Percentiles rank a stretch among this genome's conserved stretches.
phyloP scores from a whole-genome alignment of 805 yeast genomes.

The Sungouiozyma ichnusensis region DNA sequence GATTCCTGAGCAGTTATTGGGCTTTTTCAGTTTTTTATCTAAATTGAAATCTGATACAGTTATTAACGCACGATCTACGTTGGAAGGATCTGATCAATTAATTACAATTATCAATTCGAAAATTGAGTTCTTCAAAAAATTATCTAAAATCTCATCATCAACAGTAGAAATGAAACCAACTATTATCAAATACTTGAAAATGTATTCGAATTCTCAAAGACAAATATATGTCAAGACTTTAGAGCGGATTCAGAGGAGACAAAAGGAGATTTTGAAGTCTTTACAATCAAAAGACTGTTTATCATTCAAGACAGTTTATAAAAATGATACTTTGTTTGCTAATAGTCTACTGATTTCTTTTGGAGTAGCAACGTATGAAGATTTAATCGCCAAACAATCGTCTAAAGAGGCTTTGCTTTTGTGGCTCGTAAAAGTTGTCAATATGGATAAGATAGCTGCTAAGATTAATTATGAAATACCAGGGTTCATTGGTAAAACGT shows the following conservation, averaged over 20 bases:
- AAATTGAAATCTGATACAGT: constrained; percentile 38
- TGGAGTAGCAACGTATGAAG: constrained; percentile 48
- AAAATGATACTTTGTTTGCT: constrained; percentile 42
- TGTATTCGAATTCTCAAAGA: constrained; percentile 41
- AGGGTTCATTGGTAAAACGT: constrained; percentile 37
- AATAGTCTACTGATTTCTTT: constrained; percentile 45
- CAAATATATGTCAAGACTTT: constrained; percentile 35
- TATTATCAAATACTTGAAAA: constrained; percentile 26
- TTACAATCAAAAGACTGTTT: constrained; percentile 19
- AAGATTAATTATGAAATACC: constrained; percentile 32
- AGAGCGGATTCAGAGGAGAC: constrained; percentile 27
- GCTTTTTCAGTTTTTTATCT: constrained; percentile 46
- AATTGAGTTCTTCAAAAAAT: constrained; percentile 29
- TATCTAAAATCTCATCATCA: constrained; percentile 19
- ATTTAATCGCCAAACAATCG: constrained; percentile 37
- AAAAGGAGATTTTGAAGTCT: constrained; percentile 38
- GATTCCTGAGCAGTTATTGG: constrained; percentile 37
- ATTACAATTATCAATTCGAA: constrained; percentile 44
- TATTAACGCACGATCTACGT: constrained; percentile 41
- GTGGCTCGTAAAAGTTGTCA: constrained; percentile 53
- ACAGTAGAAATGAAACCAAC: constrained; percentile 16
- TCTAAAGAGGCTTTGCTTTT: constrained; percentile 50
- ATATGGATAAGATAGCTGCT: constrained; percentile 25
- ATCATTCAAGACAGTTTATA: constrained; percentile 48
- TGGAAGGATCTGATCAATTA: constrained; percentile 52